Evolutionary conservation across 2,329 filamentous ascomycete genomes (phyloP).

Genomic region (Plenodomus biglobosus): DNA sequence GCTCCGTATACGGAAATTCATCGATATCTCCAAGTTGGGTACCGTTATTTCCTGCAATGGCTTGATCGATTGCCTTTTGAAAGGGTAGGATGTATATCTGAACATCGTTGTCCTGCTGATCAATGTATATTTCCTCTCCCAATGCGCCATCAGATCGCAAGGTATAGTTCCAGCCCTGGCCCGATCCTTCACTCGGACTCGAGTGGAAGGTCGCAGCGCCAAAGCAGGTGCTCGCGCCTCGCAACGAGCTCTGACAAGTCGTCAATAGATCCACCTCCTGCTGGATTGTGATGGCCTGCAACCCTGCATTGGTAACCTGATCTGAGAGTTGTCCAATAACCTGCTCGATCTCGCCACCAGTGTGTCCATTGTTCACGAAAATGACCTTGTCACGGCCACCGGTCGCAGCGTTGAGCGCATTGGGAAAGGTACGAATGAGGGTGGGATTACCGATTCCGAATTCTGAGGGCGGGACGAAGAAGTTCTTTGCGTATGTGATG

Average conservation of each 20-base stretch:
- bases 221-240: slow-evolving; percentile 70
- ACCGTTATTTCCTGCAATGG: slow-evolving; percentile 63
- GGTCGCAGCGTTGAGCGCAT: slow-evolving; percentile 62
- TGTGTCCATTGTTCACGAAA: slow-evolving; percentile 73
- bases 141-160: slow-evolving; percentile 74
- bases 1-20: slow-evolving; percentile 75
- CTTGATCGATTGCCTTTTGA: slow-evolving; percentile 73
- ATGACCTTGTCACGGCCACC: slow-evolving; percentile 68
- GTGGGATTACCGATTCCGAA: slow-evolving; percentile 69
- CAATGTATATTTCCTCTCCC: slow-evolving; percentile 64
- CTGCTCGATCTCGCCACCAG: slow-evolving; percentile 68
- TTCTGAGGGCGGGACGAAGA: slow-evolving; percentile 75
- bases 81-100: slow-evolving; percentile 78
- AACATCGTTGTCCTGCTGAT: slow-evolving; percentile 68
- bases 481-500: slow-evolving; percentile 71
- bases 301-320: slow-evolving; percentile 59
- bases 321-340: slow-evolving; percentile 66
- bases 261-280: slow-evolving; percentile 61
- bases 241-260: slow-evolving; percentile 59
- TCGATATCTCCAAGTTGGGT: slow-evolving; percentile 48
- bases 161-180: slow-evolving; percentile 81
- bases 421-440: slow-evolving; percentile 63
- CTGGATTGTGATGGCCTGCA: slow-evolving; percentile 58
- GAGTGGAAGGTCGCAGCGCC: slow-evolving; percentile 73
- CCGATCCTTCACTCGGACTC: slow-evolving; percentile 69